Percentiles rank a stretch among this genome's conserved stretches.
phyloP scores from a whole-genome alignment of 2,329 filamentous ascomycete genomes.

The Calonectria hongkongensis region DNA sequence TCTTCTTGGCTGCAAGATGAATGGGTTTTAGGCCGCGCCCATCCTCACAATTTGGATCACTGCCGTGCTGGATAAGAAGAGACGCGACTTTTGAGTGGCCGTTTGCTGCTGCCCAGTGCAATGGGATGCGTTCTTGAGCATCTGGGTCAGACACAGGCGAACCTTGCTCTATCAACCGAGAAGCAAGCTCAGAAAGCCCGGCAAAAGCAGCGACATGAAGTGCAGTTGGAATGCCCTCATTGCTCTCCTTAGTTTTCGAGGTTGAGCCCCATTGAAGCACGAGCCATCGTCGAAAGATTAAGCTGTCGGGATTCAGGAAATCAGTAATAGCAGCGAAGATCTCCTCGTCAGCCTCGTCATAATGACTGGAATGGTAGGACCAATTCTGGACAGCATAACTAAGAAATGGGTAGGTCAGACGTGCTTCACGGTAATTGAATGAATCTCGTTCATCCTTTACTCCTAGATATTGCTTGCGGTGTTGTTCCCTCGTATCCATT shows the following conservation, averaged over 20 bases:
- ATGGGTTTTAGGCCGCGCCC: conserved; percentile 44
- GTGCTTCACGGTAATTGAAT: conserved; percentile 45
- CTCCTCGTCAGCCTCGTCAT: conserved; percentile 43
- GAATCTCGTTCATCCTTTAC: not conserved
- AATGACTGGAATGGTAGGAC: conserved; percentile 48
- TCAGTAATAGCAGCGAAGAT: conserved; percentile 32
- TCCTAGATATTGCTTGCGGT: not conserved
- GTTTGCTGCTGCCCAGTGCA: conserved; percentile 50
- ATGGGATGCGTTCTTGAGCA: conserved; percentile 42
- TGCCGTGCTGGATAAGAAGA: conserved; percentile 40
- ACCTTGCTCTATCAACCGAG: conserved; percentile 29
- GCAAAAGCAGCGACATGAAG: conserved; percentile 49
- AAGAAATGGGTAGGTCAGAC: conserved; percentile 46
- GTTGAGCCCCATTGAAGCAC: conserved; percentile 43
- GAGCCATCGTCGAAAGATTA: conserved; percentile 46
- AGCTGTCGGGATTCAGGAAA: conserved; percentile 33
- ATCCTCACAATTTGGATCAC: conserved; percentile 40
- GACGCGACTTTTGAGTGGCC: conserved; percentile 42
- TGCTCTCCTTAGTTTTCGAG: conserved; percentile 22
- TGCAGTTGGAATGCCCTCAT: conserved; percentile 40
- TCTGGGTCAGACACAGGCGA: conserved; percentile 28
- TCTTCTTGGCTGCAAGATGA: conserved; percentile 46
- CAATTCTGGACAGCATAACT: conserved; percentile 49
- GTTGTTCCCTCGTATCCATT: not conserved
- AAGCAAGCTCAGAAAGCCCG: conserved; percentile 43